Percentiles rank a stretch among this genome's conserved stretches.
Evolutionary conservation across 1,284 basidiomycete genomes (phyloP).

Genomic region (Singerocomus inundabilis): DNA sequence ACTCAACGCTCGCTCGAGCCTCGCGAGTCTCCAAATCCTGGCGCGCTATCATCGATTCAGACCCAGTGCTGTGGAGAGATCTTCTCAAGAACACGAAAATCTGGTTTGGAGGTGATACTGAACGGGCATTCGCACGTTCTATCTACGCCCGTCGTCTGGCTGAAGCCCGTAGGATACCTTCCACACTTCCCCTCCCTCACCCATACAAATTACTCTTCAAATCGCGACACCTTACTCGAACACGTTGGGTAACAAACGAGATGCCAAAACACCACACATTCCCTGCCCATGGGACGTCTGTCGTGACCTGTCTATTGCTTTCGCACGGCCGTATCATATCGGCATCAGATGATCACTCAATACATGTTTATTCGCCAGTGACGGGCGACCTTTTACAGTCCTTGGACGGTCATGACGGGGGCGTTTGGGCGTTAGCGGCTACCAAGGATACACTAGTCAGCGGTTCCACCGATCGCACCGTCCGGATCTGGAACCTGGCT

Average conservation of each 20-base stretch:
- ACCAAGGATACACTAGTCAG: constrained; percentile 86
- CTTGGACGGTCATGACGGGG: constrained; percentile 89
- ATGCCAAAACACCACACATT: constrained; percentile 77
- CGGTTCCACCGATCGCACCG: constrained; percentile 91
- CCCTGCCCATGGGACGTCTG: constrained; percentile 82
- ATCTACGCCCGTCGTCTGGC: constrained; percentile 58
- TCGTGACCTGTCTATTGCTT: constrained; percentile 93
- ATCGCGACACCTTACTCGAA: constrained; percentile 74
- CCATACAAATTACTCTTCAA: constrained; percentile 88
- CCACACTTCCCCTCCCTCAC: constrained; percentile 64
- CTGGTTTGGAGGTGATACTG: constrained; percentile 81
- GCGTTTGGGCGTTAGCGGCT: constrained; percentile 91
- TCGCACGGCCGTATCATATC: constrained; percentile 92
- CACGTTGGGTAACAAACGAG: constrained; percentile 74
- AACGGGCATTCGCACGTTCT: constrained; percentile 65
- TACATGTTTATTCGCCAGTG: constrained; percentile 84
- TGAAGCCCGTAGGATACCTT: constrained; percentile 40
- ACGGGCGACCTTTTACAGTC: constrained; percentile 75
- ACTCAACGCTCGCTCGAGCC: constrained; percentile 73
- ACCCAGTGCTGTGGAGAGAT: constrained; percentile 81
- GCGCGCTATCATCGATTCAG: constrained; percentile 81
- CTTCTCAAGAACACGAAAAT: constrained; percentile 74
- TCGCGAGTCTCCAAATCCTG: constrained; percentile 80
- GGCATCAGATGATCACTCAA: constrained; percentile 91
- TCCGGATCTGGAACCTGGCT: constrained; percentile 88